Evolutionary conservation across 2,329 filamentous ascomycete genomes (phyloP), one percentile per base, ranked within the genome.

Genomic region (Graphiopsis chlorocephala): DNA sequence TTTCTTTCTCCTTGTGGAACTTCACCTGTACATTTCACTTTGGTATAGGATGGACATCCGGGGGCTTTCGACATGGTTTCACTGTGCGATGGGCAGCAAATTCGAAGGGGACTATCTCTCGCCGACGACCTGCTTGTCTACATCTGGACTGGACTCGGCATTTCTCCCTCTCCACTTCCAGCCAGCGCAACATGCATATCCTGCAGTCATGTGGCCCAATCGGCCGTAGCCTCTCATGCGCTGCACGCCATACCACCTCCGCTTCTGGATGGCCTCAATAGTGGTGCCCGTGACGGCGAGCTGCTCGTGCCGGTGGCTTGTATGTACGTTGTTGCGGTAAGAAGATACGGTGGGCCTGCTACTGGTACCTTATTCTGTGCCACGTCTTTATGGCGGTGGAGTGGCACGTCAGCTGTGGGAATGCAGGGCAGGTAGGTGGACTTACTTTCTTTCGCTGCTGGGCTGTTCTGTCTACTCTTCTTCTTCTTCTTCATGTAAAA

Each of bases 131-230:
- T 42, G n/a, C n/a, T 2, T 8, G 3, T 29, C 26, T 23, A 17
- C 50, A 31, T 53, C 28, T 53, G 50, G 50, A 53, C 50, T 29
- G 26, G 50, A 28, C 28, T n/a, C 29, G 23, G 29, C 45, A 61
- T 15, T 28, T 45, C 38, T 25, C 7, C 45, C 28, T 11, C 31
- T 25, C 59, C 45, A 61, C 45, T 31, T 31, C 59, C 59, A 61
- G 59, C 59, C 59, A 61, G 59, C 59, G 59, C 59, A 61, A 61
- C 59, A 61, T 61, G 59, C 59, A 61, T 60, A 45, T 47, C 14
- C 38, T 60, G 57, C 57, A 29, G 35, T 11, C 31, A 33, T 35
- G 28, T 52, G 59, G 47, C 59, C 59, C 59, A 61, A 61, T 61
- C 59, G 59, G 59, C 47, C 26, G 15, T 10, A 50, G 29, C 29